Evolutionary conservation across 257 asterid species (phyloP).

Genomic region (Linaria vulgaris): DNA sequence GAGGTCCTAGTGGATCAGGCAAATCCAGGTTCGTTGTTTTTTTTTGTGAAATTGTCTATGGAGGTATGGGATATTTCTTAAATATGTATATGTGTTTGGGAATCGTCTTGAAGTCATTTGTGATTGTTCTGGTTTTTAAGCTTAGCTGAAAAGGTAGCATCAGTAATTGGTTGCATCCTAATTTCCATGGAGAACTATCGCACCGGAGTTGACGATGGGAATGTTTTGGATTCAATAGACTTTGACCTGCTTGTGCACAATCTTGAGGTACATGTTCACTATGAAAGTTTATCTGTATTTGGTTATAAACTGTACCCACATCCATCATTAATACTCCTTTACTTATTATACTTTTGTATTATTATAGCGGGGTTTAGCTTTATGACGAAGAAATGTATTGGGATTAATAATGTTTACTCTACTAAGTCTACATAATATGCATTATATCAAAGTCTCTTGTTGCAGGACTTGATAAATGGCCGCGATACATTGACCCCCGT

Average conservation of each 20-base stretch:
- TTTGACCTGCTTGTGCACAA: constrained; percentile 83
- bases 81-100: neutral
- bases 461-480: constrained; percentile 82
- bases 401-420: neutral
- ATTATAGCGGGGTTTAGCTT: constrained; percentile 13
- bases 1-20: constrained; percentile 99
- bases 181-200: constrained; percentile 97
- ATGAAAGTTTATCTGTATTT: constrained; percentile 8
- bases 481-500: constrained; percentile 69
- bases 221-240: constrained; percentile 82
- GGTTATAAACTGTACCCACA: neutral
- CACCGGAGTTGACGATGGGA: constrained; percentile 86
- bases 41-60: constrained; percentile 11
- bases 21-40: constrained; percentile 69
- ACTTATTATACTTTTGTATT: neutral
- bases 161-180: constrained; percentile 86
- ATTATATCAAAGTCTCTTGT: constrained; percentile 21
- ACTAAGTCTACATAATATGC: constrained; percentile 13
- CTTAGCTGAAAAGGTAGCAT: constrained; percentile 96
- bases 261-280: constrained; percentile 65
- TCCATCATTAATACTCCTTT: too few species aligned
- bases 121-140: constrained; percentile 61
- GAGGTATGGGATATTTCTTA: neutral
- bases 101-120: constrained; percentile 19
- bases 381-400: neutral